Evolutionary conservation across 2,329 filamentous ascomycete genomes (phyloP).

Genomic region (Colletotrichum simmondsii): DNA sequence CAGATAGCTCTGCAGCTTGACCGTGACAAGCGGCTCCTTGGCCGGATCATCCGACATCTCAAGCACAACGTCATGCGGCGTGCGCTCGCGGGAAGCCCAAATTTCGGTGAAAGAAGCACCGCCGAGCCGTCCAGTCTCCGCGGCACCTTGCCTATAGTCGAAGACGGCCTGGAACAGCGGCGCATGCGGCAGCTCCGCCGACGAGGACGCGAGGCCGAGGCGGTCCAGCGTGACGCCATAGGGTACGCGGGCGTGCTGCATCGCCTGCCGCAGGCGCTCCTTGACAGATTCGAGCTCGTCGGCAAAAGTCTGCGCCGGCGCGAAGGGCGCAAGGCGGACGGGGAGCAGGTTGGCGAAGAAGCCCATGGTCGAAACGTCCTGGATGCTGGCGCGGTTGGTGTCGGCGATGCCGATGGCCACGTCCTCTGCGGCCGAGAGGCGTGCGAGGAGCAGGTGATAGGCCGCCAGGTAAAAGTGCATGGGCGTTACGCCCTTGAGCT

Average conservation of each 20-base stretch:
- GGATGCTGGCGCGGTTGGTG: constrained; percentile 49
- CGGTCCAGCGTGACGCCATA: constrained; percentile 5
- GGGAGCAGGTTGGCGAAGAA: constrained; percentile 61
- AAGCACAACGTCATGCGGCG: constrained; percentile 18
- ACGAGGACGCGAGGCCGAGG: neutral
- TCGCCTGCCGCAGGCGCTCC: constrained; percentile 2
- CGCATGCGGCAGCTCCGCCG: constrained; percentile 1
- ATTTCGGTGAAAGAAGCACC: neutral
- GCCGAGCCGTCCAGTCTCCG: constrained; percentile 7
- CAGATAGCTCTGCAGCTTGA: constrained; percentile 12
- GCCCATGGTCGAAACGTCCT: constrained; percentile 51
- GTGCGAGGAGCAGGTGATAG: constrained; percentile 36
- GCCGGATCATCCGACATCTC: constrained; percentile 5
- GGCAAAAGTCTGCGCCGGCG: neutral
- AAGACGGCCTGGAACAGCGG: constrained; percentile 18
- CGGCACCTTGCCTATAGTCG: constrained; percentile 4
- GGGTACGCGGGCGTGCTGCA: neutral
- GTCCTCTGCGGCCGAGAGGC: constrained; percentile 39
- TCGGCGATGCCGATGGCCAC: constrained; percentile 60
- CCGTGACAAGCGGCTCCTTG: constrained; percentile 5
- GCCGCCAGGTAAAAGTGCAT: constrained; percentile 60
- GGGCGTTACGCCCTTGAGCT: constrained; percentile 28
- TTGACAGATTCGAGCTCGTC: neutral
- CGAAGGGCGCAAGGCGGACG: constrained; percentile 40
- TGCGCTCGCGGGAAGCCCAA: constrained; percentile 10